Evolutionary conservation across 2,329 filamentous ascomycete genomes (phyloP).

Genomic region (Davidsoniella neocaledoniae): DNA sequence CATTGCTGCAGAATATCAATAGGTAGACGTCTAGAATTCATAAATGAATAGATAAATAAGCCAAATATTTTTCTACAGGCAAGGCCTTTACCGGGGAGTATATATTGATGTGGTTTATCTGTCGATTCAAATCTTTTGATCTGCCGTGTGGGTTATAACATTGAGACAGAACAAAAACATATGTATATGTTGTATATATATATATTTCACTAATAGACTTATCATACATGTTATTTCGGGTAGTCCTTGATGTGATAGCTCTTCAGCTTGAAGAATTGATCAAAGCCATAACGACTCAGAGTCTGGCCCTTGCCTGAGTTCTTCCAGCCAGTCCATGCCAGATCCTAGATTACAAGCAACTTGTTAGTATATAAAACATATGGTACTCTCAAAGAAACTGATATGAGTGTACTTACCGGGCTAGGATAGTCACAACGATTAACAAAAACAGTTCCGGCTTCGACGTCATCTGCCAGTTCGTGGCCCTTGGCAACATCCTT

Average conservation of each 20-base stretch:
- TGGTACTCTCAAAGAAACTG: slow-evolving; percentile 9
- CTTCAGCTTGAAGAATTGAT: slow-evolving; percentile 92
- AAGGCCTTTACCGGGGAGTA: no score
- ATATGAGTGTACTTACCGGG: slow-evolving; percentile 45
- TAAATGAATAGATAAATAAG: no score
- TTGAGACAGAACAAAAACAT: no score
- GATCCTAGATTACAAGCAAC: slow-evolving; percentile 38
- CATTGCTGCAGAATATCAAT: no score
- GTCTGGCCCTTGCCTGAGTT: slow-evolving; percentile 88
- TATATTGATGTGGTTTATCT: no score
- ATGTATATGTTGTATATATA: background rate
- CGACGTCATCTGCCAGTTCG: slow-evolving; percentile 61
- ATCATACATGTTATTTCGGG: slow-evolving; percentile 31
- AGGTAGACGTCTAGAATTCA: no score
- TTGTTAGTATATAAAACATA: slow-evolving; percentile 14
- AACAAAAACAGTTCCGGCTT: slow-evolving; percentile 91
- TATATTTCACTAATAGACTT: background rate
- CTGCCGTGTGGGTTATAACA: no score
- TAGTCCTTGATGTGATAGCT: slow-evolving; percentile 85
- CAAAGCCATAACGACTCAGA: slow-evolving; percentile 77
- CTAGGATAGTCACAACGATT: slow-evolving; percentile 87
- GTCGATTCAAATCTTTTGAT: no score
- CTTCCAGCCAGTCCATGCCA: slow-evolving; percentile 97
- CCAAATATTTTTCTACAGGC: no score
- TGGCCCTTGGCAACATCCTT: slow-evolving; percentile 65